Percentiles rank a stretch among this genome's conserved stretches.
Evolutionary conservation across 805 yeast species (phyloP).

Genomic region (Wickerhamiella domercqiae): DNA sequence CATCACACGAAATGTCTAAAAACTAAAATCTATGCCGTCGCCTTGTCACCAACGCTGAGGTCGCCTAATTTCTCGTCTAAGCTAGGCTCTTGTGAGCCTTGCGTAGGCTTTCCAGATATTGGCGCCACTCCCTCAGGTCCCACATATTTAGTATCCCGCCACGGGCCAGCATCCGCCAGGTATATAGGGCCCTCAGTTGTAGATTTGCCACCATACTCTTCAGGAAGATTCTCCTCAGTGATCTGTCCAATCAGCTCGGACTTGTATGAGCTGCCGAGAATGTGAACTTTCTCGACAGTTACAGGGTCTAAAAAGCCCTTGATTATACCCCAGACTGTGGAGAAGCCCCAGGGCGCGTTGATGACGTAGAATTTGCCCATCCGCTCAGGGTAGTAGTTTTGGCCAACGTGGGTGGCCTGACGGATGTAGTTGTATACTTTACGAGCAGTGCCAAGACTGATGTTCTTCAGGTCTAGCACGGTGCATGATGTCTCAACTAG

Average conservation of each 20-base stretch:
- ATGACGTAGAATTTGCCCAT: conserved; percentile 96
- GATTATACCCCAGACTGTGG: conserved; percentile 81
- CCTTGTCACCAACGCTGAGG: too few species aligned
- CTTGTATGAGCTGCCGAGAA: conserved; percentile 64
- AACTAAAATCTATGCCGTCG: too few species aligned
- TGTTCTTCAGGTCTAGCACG: conserved; percentile 86
- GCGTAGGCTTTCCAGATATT: conserved; percentile 2
- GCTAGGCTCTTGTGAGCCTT: background rate
- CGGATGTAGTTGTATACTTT: conserved; percentile 77
- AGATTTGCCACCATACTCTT: conserved; percentile 76
- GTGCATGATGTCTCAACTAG: conserved; percentile 94
- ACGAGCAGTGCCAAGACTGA: conserved; percentile 67
- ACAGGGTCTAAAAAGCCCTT: conserved; percentile 95
- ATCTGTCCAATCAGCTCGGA: conserved; percentile 80
- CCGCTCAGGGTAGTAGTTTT: conserved; percentile 95
- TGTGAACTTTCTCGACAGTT: conserved; percentile 86
- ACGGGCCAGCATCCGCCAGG: conserved; percentile 87
- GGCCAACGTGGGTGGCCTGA: conserved; percentile 90
- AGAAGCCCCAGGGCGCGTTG: conserved; percentile 95
- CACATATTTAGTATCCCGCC: conserved; percentile 79
- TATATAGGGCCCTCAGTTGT: conserved; percentile 53
- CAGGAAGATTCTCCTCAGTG: conserved; percentile 84
- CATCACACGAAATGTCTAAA: too few species aligned
- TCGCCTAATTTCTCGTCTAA: too few species aligned
- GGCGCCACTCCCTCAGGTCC: conserved; percentile 97